Percentiles rank a stretch among this genome's conserved stretches.
phyloP scores from a whole-genome alignment of 2,329 filamentous ascomycete species.

The Xylariomycetidae sp. region DNA sequence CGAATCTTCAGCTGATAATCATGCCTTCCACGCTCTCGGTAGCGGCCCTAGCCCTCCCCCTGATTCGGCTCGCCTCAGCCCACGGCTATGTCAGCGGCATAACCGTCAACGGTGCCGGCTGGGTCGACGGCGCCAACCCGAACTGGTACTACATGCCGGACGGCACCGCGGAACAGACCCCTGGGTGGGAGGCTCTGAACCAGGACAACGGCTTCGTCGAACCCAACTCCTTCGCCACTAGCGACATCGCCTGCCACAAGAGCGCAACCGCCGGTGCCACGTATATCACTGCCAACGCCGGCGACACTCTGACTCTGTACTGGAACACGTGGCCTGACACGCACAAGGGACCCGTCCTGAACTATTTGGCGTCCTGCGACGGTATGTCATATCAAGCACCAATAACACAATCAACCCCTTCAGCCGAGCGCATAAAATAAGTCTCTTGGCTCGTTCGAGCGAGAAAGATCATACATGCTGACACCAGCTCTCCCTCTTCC shows the following conservation, averaged over 20 bases:
- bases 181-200: constrained; percentile 37
- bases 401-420: too few species aligned
- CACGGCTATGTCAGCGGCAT: constrained; percentile 19
- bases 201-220: constrained; percentile 49
- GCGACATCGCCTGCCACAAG: constrained; percentile 45
- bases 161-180: constrained; percentile 11
- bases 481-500: too few species aligned
- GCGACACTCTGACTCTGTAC: constrained; percentile 24
- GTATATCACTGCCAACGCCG: constrained; percentile 20
- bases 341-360: constrained; percentile 31
- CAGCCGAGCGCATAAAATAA: too few species aligned
- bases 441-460: too few species aligned
- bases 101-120: constrained; percentile 14
- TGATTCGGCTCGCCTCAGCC: constrained; percentile 14
- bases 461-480: too few species aligned
- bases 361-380: constrained; percentile 30
- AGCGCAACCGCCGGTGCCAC: constrained; percentile 30
- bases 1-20: too few species aligned
- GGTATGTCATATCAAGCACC: constrained; percentile 9
- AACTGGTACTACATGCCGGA: constrained; percentile 20
- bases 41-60: too few species aligned
- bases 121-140: constrained; percentile 15
- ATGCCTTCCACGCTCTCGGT: too few species aligned
- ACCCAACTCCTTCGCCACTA: constrained; percentile 31
- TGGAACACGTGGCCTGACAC: constrained; percentile 31